Conservation (phyloP, 441 rosid genomes). For the Syzygium syzygioides region DNA sequence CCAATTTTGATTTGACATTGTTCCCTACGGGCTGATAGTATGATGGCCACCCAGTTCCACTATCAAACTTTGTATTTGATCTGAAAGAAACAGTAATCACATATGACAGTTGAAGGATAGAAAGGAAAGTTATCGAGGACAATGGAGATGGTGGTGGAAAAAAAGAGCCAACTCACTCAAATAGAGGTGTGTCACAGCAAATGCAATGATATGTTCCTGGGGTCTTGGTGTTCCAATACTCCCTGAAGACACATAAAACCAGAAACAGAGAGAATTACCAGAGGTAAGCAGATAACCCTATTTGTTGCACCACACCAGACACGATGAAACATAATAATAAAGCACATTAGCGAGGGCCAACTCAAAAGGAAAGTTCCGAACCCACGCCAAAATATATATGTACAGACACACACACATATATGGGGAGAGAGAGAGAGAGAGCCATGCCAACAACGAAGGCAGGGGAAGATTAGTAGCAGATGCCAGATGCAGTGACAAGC, state of each 20-base stretch:
- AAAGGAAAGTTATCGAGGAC: not conserved
- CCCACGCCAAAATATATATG: not conserved
- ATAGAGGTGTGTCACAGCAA: constrained; percentile 74
- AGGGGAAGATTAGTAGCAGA: not conserved
- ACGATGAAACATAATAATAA: not conserved
- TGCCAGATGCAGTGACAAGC: not conserved
- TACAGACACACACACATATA: no score
- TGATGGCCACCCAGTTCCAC: constrained; percentile 98
- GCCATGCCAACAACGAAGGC: not conserved
- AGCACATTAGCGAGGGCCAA: not conserved
- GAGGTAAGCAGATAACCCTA: not conserved
- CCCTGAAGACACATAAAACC: constrained; percentile 29
- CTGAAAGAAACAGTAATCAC: constrained; percentile 25
- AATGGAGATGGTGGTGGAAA: not conserved
- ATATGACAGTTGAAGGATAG: not conserved
- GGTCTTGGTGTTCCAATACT: constrained; percentile 78
- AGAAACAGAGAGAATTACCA: not conserved
- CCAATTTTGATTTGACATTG: constrained; percentile 68
- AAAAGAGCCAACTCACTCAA: constrained; percentile 43
- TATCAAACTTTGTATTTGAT: constrained; percentile 80
- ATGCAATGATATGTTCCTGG: constrained; percentile 74
- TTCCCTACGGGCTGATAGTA: constrained; percentile 64
- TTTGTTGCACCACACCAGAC: not conserved
- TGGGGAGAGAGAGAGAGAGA: not conserved
- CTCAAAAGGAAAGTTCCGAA: not conserved